Conservation (phyloP, 1,284 basidiomycete species). For the Rhodofomes roseus region DNA sequence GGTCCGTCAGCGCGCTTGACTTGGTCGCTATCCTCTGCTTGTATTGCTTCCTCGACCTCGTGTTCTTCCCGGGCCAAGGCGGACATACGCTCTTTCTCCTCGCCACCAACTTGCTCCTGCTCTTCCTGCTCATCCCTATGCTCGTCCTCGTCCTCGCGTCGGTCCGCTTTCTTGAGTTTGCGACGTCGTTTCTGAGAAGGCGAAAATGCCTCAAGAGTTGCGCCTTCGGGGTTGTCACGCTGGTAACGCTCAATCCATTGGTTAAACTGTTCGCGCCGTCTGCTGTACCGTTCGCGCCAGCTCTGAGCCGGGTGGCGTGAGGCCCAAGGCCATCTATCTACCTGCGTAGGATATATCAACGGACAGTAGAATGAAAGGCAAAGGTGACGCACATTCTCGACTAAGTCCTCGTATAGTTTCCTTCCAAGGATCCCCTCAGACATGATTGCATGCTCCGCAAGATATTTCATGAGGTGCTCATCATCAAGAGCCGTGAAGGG, state of each 20-base stretch:
- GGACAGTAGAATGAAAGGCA: not conserved
- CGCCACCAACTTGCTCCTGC: not conserved
- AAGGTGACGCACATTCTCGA: constrained; percentile 10
- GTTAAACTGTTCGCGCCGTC: constrained; percentile 56
- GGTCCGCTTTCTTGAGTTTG: not conserved
- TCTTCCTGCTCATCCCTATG: not conserved
- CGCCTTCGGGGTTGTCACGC: constrained; percentile 5
- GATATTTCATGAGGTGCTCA: constrained; percentile 59
- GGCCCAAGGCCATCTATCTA: constrained; percentile 48
- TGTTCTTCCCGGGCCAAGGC: not conserved
- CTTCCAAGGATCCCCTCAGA: constrained; percentile 69
- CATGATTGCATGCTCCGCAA: constrained; percentile 64
- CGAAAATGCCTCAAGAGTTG: not conserved
- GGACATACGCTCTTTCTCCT: too few relatives aligned
- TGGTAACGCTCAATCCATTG: constrained; percentile 39
- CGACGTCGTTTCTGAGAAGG: not conserved
- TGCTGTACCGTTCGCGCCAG: constrained; percentile 76
- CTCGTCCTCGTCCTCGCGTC: too few relatives aligned
- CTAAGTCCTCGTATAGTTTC: constrained; percentile 55
- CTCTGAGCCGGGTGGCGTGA: constrained; percentile 71
- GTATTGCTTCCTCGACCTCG: constrained; percentile 1
- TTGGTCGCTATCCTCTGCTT: not conserved
- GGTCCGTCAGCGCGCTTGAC: not conserved
- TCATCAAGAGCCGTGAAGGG: constrained; percentile 69
- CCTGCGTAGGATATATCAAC: not conserved